phyloP scores from a whole-genome alignment of 306 rosid genomes.

The Datisca glomerata region DNA sequence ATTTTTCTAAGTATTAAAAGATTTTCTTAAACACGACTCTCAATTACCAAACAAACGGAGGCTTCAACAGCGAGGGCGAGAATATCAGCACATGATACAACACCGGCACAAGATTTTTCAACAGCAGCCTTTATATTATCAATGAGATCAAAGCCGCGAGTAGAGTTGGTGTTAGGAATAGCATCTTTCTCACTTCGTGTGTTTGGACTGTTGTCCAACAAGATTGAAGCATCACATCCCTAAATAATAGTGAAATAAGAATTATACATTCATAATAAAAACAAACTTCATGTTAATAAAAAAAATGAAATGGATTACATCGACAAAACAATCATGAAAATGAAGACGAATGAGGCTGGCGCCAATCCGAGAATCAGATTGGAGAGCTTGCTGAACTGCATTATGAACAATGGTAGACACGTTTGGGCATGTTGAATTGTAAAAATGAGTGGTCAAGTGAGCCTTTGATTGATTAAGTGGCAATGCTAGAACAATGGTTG shows the following conservation, averaged over 20 bases:
- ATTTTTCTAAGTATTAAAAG: background rate
- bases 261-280: too few species aligned
- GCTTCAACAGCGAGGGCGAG: conserved; percentile 58
- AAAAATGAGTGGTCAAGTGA: conserved; percentile 43
- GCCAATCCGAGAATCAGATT: conserved; percentile 42
- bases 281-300: too few species aligned
- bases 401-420: conserved; percentile 34
- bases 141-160: conserved; percentile 38
- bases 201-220: conserved; percentile 36
- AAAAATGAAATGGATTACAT: conserved; percentile 18
- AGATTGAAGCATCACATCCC: conserved; percentile 73
- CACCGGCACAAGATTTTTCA: conserved; percentile 46
- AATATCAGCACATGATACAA: conserved; percentile 73
- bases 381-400: conserved; percentile 34
- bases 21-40: background rate
- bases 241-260: conserved; percentile 1
- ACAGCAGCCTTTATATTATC: conserved; percentile 49
- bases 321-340: conserved; percentile 63
- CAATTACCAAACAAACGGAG: conserved; percentile 40
- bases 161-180: conserved; percentile 30
- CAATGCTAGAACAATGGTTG: background rate
- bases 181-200: conserved; percentile 66
- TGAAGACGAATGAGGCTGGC: conserved; percentile 62
- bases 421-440: conserved; percentile 45
- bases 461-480: conserved; percentile 18